These are phyloP conservation scores for Bruguiera sexangula DNA, from an alignment of 345 rosid species.

Conservation along the genomic window DNA sequence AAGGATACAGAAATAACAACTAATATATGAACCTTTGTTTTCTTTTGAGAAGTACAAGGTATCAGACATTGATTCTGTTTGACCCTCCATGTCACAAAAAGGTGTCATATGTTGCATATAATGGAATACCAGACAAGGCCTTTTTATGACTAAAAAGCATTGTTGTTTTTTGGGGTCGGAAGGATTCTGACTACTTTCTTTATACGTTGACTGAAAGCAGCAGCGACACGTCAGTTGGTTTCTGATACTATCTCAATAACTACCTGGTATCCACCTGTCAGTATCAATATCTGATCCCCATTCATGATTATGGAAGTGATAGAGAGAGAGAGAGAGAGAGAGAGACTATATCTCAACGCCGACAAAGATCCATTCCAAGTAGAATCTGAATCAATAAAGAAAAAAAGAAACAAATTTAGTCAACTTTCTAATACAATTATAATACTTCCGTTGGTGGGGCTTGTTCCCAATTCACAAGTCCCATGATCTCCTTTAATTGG, in stretches of 20 bases:
- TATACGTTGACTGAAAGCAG: conserved; percentile 16
- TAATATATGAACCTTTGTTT: conserved; percentile 14
- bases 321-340: neutral
- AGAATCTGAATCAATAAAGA: conserved; percentile 20
- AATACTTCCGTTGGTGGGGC: conserved; percentile 19
- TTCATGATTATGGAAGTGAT: conserved; percentile 30
- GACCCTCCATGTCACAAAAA: conserved; percentile 1
- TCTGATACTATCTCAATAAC: conserved; percentile 8
- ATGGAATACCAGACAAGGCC: conserved; percentile 32
- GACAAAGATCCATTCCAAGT: neutral
- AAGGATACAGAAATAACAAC: conserved; percentile 18
- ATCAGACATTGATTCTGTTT: conserved; percentile 29
- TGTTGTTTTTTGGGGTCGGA: conserved; percentile 7
- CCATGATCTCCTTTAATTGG: conserved; percentile 21
- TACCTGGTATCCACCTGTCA: conserved; percentile 21
- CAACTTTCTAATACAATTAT: conserved; percentile 2
- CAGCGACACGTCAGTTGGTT: conserved; percentile 29
- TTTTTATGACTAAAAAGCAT: conserved; percentile 21
- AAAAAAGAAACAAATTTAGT: conserved; percentile 17
- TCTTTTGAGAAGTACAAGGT: conserved; percentile 26
- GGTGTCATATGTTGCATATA: neutral
- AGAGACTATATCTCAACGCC: too few species aligned
- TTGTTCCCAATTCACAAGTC: neutral
- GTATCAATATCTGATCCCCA: conserved; percentile 16
- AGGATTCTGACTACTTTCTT: conserved; percentile 10